phyloP scores from a whole-genome alignment of 257 asterid genomes.

The Orobanche coerulescens region DNA sequence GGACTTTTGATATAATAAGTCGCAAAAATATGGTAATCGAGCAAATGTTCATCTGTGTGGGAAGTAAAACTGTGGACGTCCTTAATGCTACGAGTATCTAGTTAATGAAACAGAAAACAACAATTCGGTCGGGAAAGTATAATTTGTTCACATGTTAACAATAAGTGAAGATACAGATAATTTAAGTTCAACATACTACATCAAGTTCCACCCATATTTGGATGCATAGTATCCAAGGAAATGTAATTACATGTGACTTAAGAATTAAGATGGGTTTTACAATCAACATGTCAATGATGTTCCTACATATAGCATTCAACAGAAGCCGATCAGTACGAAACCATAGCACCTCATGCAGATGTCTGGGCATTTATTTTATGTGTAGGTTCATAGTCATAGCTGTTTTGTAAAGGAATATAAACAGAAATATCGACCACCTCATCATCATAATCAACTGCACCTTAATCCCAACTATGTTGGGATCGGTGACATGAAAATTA shows the following conservation, averaged over 20 bases:
- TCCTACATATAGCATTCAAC: not conserved
- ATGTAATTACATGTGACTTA: not conserved
- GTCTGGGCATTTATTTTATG: not conserved
- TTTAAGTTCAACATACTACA: not conserved
- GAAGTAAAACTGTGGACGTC: not conserved
- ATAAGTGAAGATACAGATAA: not conserved
- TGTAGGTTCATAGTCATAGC: slow-evolving; percentile 2
- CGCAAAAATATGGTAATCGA: not conserved
- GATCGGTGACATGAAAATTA: no score
- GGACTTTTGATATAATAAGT: not conserved
- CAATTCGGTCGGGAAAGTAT: slow-evolving; percentile 10
- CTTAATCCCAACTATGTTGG: no score
- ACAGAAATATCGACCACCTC: slow-evolving; percentile 3
- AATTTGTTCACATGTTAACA: not conserved
- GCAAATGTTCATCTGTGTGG: not conserved
- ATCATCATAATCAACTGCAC: no score
- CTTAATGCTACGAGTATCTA: not conserved
- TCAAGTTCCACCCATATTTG: not conserved
- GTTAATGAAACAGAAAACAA: not conserved
- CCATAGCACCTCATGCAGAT: not conserved
- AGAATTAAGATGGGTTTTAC: not conserved
- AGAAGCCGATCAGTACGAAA: not conserved
- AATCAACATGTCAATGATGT: not conserved
- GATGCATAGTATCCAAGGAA: slow-evolving; percentile 1
- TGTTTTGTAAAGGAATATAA: slow-evolving; percentile 1